These are phyloP conservation scores for Physcomitrellopsis africana DNA, from an alignment of 225 moss, liverwort and hornwort species.

Conservation along the genomic window DNA sequence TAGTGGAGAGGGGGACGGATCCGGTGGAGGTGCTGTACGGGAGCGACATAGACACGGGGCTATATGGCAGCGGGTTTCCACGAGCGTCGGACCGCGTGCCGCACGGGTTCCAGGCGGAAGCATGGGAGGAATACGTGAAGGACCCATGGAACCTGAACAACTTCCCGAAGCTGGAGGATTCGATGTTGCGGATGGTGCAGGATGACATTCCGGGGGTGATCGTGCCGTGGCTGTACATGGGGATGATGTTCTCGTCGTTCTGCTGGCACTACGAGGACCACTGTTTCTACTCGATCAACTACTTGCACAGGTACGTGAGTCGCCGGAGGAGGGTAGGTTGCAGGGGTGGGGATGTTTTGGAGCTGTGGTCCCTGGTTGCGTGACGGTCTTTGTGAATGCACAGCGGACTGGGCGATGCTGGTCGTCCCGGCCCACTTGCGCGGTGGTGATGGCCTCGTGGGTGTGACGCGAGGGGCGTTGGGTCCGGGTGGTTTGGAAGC, in stretches of 20 bases:
- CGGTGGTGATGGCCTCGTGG: no score
- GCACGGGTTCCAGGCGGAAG: conserved; percentile 47
- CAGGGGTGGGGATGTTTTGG: no score
- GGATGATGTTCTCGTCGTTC: conserved; percentile 76
- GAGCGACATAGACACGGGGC: conserved; percentile 63
- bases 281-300: conserved; percentile 77
- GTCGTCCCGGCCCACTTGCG: no score
- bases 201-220: conserved; percentile 75
- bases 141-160: conserved; percentile 76
- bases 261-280: conserved; percentile 87
- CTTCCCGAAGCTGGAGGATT: conserved; percentile 66
- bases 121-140: conserved; percentile 49
- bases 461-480: no score
- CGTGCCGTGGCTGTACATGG: conserved; percentile 76
- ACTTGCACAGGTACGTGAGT: conserved; percentile 59
- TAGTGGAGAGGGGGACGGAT: conserved; percentile 65
- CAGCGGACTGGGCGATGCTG: no score
- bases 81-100: conserved; percentile 49
- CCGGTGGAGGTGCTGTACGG: conserved; percentile 32
- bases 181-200: conserved; percentile 67
- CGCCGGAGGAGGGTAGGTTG: background rate
- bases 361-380: no score
- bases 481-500: no score
- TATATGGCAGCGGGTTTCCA: conserved; percentile 50
- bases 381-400: no score